These are phyloP conservation scores for Rhodosporidiobolus odoratus DNA, from an alignment of 768 basidiomycete species.

Conservation along the genomic window DNA sequence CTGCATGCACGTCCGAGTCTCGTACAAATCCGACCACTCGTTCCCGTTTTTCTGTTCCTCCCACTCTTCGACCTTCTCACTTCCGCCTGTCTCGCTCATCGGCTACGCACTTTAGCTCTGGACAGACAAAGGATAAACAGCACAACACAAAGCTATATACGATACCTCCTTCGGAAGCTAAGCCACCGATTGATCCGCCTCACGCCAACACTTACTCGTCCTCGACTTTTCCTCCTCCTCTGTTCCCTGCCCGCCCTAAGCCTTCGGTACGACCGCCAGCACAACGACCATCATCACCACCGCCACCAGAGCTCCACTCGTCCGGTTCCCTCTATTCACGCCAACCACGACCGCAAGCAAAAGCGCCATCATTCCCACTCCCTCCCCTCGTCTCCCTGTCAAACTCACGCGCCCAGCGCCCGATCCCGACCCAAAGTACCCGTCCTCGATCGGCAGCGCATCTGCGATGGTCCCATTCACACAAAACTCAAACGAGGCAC, in stretches of 20 bases:
- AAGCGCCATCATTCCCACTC: background rate
- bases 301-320: too few species aligned
- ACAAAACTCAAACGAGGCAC: conserved; percentile 6
- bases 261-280: background rate
- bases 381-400: background rate
- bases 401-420: background rate
- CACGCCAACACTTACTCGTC: too few species aligned
- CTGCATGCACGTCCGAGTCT: too few species aligned
- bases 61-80: too few species aligned
- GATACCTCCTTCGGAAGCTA: background rate
- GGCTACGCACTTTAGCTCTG: too few species aligned
- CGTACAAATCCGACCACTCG: too few species aligned
- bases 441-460: conserved; percentile 21
- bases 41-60: too few species aligned
- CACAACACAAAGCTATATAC: background rate
- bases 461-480: conserved; percentile 11
- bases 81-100: too few species aligned
- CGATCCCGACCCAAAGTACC: background rate
- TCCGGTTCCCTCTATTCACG: too few species aligned
- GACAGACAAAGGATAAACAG: background rate
- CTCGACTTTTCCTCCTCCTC: background rate
- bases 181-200: too few species aligned
- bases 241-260: background rate
- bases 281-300: too few species aligned
- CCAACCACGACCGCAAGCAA: background rate